Conservation (phyloP, 768 basidiomycete species). For the Hygrophoropsis aurantiaca region DNA sequence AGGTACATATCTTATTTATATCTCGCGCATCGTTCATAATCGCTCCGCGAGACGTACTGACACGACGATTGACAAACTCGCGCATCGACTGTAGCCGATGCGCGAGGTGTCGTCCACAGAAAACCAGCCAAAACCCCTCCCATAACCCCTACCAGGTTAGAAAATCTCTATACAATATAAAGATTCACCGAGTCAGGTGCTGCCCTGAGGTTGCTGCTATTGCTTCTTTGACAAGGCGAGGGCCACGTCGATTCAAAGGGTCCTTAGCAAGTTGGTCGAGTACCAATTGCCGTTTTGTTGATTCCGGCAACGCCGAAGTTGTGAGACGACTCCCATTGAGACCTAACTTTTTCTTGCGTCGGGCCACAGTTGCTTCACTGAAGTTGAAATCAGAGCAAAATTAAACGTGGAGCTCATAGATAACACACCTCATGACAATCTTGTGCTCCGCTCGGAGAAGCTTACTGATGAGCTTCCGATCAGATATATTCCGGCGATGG, state of each 20-base stretch:
- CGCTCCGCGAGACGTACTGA: too few relatives aligned
- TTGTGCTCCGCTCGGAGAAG: slow-evolving; percentile 23
- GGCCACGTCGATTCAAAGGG: slow-evolving; percentile 12
- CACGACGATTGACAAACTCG: too few relatives aligned
- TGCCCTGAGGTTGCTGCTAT: slow-evolving; percentile 17
- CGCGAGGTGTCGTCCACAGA: too few relatives aligned
- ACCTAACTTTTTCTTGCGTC: slow-evolving; percentile 21
- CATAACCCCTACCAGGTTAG: too few relatives aligned
- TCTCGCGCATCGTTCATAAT: too few relatives aligned
- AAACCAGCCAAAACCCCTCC: too few relatives aligned
- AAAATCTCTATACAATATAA: background rate
- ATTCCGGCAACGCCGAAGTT: slow-evolving; percentile 15
- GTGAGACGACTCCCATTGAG: slow-evolving; percentile 24
- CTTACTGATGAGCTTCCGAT: slow-evolving; percentile 17
- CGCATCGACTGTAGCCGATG: too few relatives aligned
- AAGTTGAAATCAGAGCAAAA: background rate
- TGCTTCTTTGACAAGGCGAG: slow-evolving; percentile 14
- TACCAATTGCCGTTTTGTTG: slow-evolving; percentile 18
- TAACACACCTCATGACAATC: slow-evolving; percentile 28
- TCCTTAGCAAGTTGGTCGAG: slow-evolving; percentile 22
- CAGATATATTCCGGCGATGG: slow-evolving; percentile 19
- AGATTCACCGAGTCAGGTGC: slow-evolving; percentile 9
- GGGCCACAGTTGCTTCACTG: slow-evolving; percentile 29
- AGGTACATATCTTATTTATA: too few relatives aligned
- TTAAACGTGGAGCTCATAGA: background rate